Percentiles rank a stretch among this genome's conserved stretches.
Conservation (phyloP, 2,329 filamentous ascomycete genomes). For the Fusarium brevicatenulatum region DNA sequence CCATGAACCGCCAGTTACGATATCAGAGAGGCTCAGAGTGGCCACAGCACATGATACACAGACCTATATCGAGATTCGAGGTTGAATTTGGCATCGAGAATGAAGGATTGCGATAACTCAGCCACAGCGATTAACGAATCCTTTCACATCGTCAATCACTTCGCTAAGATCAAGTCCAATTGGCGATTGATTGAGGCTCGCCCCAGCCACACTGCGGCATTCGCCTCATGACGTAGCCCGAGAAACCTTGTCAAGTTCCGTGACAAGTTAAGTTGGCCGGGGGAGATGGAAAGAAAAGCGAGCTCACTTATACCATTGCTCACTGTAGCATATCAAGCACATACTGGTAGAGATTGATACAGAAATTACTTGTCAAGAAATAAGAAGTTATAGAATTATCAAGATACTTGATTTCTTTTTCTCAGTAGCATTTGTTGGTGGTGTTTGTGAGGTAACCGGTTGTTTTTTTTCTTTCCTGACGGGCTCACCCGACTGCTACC, state of each 20-base stretch:
- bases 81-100: not conserved
- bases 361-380: not conserved
- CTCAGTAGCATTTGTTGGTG: not conserved
- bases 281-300: not conserved
- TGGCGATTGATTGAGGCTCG: constrained; percentile 18
- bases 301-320: not conserved
- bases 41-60: not conserved
- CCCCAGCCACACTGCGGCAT: constrained; percentile 20
- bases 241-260: not conserved
- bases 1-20: not conserved
- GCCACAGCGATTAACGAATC: constrained; percentile 28
- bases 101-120: constrained; percentile 12
- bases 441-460: not conserved
- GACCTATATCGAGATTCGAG: constrained; percentile 26
- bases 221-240: constrained; percentile 36
- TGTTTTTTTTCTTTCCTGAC: not conserved
- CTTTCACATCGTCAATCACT: not conserved
- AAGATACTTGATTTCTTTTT: not conserved
- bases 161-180: constrained; percentile 15
- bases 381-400: too few species aligned
- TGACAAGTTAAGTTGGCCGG: not conserved
- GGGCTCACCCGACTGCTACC: not conserved
- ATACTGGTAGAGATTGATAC: not conserved
- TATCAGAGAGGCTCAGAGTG: constrained; percentile 18
- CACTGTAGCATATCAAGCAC: not conserved